phyloP scores from a whole-genome alignment of 169 alveolate species.

The Besnoitia besnoiti region DNA sequence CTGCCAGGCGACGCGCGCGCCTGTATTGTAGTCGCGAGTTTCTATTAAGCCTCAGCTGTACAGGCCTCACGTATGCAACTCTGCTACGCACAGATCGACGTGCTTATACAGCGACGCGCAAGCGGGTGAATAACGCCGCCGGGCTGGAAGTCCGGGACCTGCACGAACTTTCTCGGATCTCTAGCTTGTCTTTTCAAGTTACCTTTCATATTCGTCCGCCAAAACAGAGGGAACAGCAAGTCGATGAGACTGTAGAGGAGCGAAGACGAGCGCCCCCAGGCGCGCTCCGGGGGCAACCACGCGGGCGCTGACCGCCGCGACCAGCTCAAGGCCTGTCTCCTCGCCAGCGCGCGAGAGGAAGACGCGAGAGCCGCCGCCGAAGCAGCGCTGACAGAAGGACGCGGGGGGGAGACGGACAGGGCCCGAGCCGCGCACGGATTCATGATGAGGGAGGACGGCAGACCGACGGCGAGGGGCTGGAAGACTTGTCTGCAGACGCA shows the following conservation, averaged over 20 bases:
- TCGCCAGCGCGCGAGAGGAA: neutral
- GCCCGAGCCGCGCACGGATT: neutral
- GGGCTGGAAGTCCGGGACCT: too few relatives aligned
- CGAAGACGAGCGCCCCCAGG: conserved; percentile 4
- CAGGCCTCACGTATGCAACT: too few relatives aligned
- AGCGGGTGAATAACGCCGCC: too few relatives aligned
- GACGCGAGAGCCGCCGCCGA: neutral
- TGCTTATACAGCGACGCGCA: too few relatives aligned
- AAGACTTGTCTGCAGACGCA: neutral
- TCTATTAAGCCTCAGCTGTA: too few relatives aligned
- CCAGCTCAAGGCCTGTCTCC: neutral
- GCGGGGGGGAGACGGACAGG: neutral
- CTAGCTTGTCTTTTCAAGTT: too few relatives aligned
- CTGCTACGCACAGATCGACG: too few relatives aligned
- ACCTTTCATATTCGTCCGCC: conserved; percentile 63
- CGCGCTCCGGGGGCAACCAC: conserved; percentile 2
- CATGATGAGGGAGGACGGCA: neutral
- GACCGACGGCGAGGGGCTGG: conserved; percentile 4
- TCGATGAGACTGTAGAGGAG: conserved; percentile 37
- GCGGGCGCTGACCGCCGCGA: neutral
- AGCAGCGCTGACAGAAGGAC: neutral
- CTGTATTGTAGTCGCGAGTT: too few relatives aligned
- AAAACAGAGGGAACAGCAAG: conserved; percentile 41
- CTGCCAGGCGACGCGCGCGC: too few relatives aligned
- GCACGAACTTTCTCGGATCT: too few relatives aligned